Base-by-base conservation (phyloP, 2,329 filamentous ascomycete genomes). In the Cladophialophora chaetospira region DNA sequence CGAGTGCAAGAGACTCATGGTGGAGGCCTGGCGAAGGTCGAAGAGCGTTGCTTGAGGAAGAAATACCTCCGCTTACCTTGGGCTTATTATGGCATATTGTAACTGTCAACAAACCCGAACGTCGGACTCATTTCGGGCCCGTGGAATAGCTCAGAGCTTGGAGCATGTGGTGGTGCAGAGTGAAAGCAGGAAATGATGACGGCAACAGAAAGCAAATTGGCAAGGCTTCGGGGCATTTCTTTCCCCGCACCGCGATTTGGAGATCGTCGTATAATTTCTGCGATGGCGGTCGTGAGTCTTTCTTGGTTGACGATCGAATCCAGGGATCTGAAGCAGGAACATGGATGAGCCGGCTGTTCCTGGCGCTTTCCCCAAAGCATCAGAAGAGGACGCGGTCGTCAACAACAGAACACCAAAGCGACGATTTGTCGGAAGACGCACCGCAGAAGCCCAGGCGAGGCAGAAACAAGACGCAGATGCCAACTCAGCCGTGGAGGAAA, bases 401-500 rank as follows among this genome's bases (percentile, higher is more conserved):
- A 23, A 47, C n/a, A 60, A 31, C 23, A 74, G 71, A 80, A 79
- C 88, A 67, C 94, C 94, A 19, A 96, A 89, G 78, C 92, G 93
- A 74, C 84, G 93, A 56, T 99, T 99, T 65, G 88, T 99, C 15
- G 94, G 94, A 26, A 82, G 91, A 64, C 85, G 87, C 66, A 83
- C 89, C 19, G 89, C 89, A 6, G 75, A 77, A 38, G 70, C 74
- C 17, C 73, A 75, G 61, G 68, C 71, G 80, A 84, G 60, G 83
- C 86, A 67, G 80, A 83, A 65, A 77, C 82, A 36, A 73, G 83
- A 86, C 63, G 84, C 86, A 57, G 84, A 80, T 65, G 84, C 86
- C 57, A 84, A 80, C 65, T 83, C 84, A 53, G 82, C 86, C 13
- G 83, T 91, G 64, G 84, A 88, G 80, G 83, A 89, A 87, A 79